Evolutionary conservation across 495 filamentous ascomycete species (phyloP).

Genomic region (Aspergillus bridgeri): DNA sequence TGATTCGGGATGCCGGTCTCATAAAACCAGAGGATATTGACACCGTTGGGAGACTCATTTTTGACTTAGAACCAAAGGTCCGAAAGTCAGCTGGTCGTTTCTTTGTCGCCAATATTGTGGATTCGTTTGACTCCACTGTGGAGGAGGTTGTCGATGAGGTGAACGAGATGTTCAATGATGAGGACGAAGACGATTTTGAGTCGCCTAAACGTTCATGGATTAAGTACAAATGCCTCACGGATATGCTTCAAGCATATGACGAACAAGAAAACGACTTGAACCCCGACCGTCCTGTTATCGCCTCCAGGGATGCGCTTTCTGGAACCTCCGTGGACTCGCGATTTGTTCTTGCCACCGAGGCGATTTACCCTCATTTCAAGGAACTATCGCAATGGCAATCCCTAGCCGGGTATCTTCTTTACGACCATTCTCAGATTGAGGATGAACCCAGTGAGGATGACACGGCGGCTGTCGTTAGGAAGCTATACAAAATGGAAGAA

Average conservation of each 20-base stretch:
- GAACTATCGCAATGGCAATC: slow-evolving; percentile 85
- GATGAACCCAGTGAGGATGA: slow-evolving; percentile 52
- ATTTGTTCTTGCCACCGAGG: slow-evolving; percentile 79
- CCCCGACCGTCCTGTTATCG: slow-evolving; percentile 26
- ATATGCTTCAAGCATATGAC: slow-evolving; percentile 79
- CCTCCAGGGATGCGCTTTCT: slow-evolving; percentile 32
- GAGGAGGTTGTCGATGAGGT: slow-evolving; percentile 85
- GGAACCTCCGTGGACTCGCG: slow-evolving; percentile 64
- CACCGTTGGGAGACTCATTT: slow-evolving; percentile 76
- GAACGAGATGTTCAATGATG: slow-evolving; percentile 60
- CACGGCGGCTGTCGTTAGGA: slow-evolving; percentile 52
- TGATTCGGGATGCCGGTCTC: slow-evolving; percentile 77
- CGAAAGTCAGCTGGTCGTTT: slow-evolving; percentile 86
- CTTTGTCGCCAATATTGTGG: slow-evolving; percentile 80
- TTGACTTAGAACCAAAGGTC: slow-evolving; percentile 77
- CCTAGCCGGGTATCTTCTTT: slow-evolving; percentile 83
- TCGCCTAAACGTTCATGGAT: slow-evolving; percentile 79
- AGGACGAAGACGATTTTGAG: slow-evolving; percentile 68
- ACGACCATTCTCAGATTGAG: slow-evolving; percentile 70
- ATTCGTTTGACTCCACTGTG: slow-evolving; percentile 71
- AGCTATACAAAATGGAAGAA: slow-evolving; percentile 66
- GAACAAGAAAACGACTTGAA: slow-evolving; percentile 46
- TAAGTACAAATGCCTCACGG: slow-evolving; percentile 82
- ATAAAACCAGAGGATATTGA: slow-evolving; percentile 91
- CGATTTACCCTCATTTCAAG: slow-evolving; percentile 73